Evolutionary conservation across 2,329 filamentous ascomycete species (phyloP), one percentile per base, ranked within the genome.

Genomic region (Exophiala dermatitidis): DNA sequence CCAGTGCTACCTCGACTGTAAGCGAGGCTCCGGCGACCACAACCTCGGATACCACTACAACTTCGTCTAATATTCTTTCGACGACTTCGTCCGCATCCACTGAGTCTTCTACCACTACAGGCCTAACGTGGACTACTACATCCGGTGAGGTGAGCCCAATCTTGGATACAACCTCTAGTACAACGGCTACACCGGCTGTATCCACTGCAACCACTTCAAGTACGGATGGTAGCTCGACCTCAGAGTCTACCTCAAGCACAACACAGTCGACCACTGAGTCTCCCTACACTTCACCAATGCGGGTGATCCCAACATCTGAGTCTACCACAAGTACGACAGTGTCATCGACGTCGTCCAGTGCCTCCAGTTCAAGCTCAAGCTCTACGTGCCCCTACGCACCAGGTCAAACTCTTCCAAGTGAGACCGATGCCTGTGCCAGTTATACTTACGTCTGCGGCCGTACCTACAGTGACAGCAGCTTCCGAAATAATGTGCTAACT

Each of bases 401-500:
- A 3, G 38, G 38, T 9, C 38, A 41, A 10, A 41, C 38, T 5
- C n/a, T 41, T 41, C 38, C 38, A 26, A 41, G 38, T 28, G 38
- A 45, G 12, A 32, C 42, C 42, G 34, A 47, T n/a, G 28, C 33
- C 19, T 57, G 55, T 32, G 51, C 43, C 31, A 42, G n/a, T 30
- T 60, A 60, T 47, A 48, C 49, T 26, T 57, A 71, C 56, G 55
- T 64, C 31, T 74, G 74, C 63, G 72, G 69, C 26, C 72, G 71
- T 34, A 73, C 74, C 50, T 67, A 83, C 53, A 79, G 74, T 43
- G 79, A 78, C 46, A 69, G 72, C 68, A 12, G 72, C 71, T 28
- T 66, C 70, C 7, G 51, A 74, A 7, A 68, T 29, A 30, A 33
- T 34, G 29, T 32, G 32, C 44, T 49, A 3, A 49, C 46, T 26